Evolutionary conservation across 2,329 filamentous ascomycete genomes (phyloP).

Genomic region (Scedosporium dehoogii): DNA sequence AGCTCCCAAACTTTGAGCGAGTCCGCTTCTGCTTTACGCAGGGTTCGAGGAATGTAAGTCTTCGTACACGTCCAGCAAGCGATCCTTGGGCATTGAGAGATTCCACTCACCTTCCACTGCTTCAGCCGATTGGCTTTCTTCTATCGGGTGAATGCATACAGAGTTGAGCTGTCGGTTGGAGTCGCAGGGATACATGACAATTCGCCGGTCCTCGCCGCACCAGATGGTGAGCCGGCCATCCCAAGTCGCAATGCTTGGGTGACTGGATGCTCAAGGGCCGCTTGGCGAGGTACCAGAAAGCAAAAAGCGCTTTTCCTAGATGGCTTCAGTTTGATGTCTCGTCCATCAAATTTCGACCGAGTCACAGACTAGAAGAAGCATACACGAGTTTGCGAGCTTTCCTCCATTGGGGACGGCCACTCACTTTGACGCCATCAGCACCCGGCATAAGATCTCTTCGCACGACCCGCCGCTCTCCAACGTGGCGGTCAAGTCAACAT

Average conservation of each 20-base stretch:
- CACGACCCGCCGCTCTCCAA: constrained; percentile 30
- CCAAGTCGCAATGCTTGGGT: constrained; percentile 10
- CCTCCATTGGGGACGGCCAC: constrained; percentile 1
- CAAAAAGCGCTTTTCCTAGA: constrained; percentile 46
- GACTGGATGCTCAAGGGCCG: constrained; percentile 18
- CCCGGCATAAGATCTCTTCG: constrained; percentile 29
- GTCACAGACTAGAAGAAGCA: constrained; percentile 11
- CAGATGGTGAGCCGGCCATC: constrained; percentile 16
- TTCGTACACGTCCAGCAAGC: constrained; percentile 27
- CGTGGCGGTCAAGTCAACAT: constrained; percentile 27
- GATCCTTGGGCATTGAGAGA: constrained; percentile 20
- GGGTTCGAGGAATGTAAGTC: constrained; percentile 31
- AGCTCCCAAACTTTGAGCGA: constrained; percentile 47
- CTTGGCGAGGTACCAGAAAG: constrained; percentile 34
- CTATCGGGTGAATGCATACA: constrained; percentile 37
- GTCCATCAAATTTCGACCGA: constrained; percentile 14
- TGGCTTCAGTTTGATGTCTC: constrained; percentile 21
- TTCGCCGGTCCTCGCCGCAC: constrained; percentile 29
- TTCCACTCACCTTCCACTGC: constrained; percentile 4
- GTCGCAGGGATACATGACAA: constrained; percentile 37
- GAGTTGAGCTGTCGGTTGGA: constrained; percentile 36
- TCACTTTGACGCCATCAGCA: constrained; percentile 37
- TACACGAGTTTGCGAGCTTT: neutral
- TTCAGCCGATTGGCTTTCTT: constrained; percentile 1
- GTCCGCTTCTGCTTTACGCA: constrained; percentile 29